phyloP scores from a whole-genome alignment of 192 early-diverging fungal species.

The Coemansia sp. region DNA sequence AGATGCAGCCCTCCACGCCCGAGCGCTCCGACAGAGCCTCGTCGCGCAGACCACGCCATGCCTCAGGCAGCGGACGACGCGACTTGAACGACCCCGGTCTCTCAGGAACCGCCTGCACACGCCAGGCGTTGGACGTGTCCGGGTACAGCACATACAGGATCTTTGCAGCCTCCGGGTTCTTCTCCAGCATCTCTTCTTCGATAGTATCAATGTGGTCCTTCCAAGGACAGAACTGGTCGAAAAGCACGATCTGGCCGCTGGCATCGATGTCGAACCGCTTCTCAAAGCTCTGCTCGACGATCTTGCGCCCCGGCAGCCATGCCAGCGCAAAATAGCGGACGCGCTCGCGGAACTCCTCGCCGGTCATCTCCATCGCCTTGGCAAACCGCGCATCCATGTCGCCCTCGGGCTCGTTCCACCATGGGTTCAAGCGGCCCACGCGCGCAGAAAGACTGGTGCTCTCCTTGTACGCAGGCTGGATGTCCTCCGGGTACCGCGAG shows the following conservation, averaged over 20 bases:
- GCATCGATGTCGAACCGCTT: constrained; percentile 58
- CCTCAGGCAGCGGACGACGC: constrained; percentile 75
- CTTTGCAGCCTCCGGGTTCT: constrained; percentile 43
- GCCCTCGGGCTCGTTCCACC: constrained; percentile 87
- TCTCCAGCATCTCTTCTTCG: constrained; percentile 58
- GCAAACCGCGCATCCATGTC: constrained; percentile 68
- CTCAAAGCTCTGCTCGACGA: constrained; percentile 75
- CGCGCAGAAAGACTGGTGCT: constrained; percentile 76
- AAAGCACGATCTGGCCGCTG: constrained; percentile 75
- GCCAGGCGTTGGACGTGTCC: constrained; percentile 67
- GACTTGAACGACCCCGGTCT: constrained; percentile 61
- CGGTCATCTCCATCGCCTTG: constrained; percentile 71
- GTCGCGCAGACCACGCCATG: constrained; percentile 80
- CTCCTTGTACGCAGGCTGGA: constrained; percentile 80
- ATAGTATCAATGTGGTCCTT: constrained; percentile 82
- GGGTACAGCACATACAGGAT: constrained; percentile 77
- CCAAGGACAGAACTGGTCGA: constrained; percentile 89
- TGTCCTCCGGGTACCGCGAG: constrained; percentile 73
- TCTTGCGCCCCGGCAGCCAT: constrained; percentile 85
- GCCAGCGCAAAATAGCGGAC: constrained; percentile 68
- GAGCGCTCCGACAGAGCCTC: constrained; percentile 72
- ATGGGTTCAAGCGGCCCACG: constrained; percentile 84
- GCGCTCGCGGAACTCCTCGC: constrained; percentile 67
- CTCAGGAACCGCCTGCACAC: constrained; percentile 69
- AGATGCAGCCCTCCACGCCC: constrained; percentile 76